Percentiles rank a stretch among this genome's conserved stretches.
Evolutionary conservation across 345 rosid genomes (phyloP).

Genomic region (Boechera divaricarpa): DNA sequence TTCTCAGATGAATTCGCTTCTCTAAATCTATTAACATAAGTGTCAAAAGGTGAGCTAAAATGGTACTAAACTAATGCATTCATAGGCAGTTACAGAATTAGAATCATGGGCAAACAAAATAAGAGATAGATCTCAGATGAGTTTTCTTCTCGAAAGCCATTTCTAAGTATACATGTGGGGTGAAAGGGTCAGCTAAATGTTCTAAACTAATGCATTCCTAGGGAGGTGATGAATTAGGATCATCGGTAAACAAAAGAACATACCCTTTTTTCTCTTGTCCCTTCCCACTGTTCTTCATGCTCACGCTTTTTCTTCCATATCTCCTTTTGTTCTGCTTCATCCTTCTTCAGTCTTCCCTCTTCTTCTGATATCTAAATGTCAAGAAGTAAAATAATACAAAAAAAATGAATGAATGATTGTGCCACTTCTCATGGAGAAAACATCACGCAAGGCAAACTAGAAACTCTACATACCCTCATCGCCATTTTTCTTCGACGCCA

Average conservation of each 20-base stretch:
- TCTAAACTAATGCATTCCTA: slow-evolving; percentile 8
- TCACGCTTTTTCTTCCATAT: slow-evolving; percentile 97
- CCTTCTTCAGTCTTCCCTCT: slow-evolving; percentile 98
- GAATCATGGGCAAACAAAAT: not conserved
- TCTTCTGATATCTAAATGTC: slow-evolving; percentile 86
- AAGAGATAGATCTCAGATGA: not conserved
- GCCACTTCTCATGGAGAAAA: slow-evolving; percentile 9
- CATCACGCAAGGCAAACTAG: slow-evolving; percentile 18
- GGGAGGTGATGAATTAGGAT: slow-evolving; percentile 19
- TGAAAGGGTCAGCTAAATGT: slow-evolving; percentile 10
- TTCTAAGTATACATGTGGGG: slow-evolving; percentile 1
- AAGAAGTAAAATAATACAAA: slow-evolving; percentile 30
- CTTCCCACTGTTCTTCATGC: slow-evolving; percentile 99
- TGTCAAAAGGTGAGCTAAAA: slow-evolving; percentile 16
- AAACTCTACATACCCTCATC: slow-evolving; percentile 75
- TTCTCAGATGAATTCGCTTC: slow-evolving; percentile 4
- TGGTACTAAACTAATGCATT: slow-evolving; percentile 7
- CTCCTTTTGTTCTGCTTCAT: slow-evolving; percentile 97
- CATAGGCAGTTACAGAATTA: slow-evolving; percentile 4
- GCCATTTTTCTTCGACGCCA: slow-evolving; percentile 99
- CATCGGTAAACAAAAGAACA: slow-evolving; percentile 26
- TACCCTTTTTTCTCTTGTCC: slow-evolving; percentile 94
- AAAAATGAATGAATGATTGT: slow-evolving; percentile 7
- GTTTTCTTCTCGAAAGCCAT: slow-evolving; percentile 1
- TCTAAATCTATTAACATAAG: not conserved